phyloP scores from a whole-genome alignment of 2,329 filamentous ascomycete species.

The Botrytis cinerea region DNA sequence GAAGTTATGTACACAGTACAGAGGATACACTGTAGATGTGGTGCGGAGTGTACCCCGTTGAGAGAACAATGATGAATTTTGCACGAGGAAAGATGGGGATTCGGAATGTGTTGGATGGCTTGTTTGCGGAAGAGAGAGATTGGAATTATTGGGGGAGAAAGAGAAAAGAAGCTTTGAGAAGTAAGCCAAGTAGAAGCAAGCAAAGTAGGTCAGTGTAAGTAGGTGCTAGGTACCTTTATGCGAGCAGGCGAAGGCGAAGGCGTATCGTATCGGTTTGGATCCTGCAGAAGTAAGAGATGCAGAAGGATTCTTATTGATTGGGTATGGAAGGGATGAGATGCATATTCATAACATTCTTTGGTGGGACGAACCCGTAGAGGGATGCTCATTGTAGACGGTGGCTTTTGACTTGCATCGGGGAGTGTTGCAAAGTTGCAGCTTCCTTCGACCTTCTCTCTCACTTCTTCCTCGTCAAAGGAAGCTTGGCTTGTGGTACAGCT shows the following conservation, averaged over 20 bases:
- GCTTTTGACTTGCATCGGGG: neutral
- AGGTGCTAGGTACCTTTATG: neutral
- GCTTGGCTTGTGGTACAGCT: neutral
- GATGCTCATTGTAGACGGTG: neutral
- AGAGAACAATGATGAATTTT: neutral
- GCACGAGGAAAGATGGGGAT: neutral
- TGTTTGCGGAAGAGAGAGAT: neutral
- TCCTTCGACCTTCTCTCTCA: slow-evolving; percentile 2
- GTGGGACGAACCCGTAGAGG: neutral
- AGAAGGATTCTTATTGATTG: slow-evolving; percentile 2
- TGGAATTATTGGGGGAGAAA: too few relatives aligned
- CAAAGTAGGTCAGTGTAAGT: neutral
- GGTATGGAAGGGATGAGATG: neutral
- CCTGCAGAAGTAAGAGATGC: slow-evolving; percentile 5
- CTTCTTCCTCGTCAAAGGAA: neutral
- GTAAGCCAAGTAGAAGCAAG: neutral
- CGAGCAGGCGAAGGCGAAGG: neutral
- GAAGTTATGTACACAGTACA: neutral
- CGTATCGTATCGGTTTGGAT: slow-evolving; percentile 1
- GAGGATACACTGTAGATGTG: neutral
- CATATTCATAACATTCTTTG: neutral
- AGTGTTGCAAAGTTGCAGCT: slow-evolving; percentile 6
- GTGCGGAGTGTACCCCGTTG: neutral
- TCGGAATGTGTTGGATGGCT: neutral
- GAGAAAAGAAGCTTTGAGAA: neutral